phyloP scores from a whole-genome alignment of 2,329 filamentous ascomycete genomes.

The Drechslerella coelobrocha region DNA sequence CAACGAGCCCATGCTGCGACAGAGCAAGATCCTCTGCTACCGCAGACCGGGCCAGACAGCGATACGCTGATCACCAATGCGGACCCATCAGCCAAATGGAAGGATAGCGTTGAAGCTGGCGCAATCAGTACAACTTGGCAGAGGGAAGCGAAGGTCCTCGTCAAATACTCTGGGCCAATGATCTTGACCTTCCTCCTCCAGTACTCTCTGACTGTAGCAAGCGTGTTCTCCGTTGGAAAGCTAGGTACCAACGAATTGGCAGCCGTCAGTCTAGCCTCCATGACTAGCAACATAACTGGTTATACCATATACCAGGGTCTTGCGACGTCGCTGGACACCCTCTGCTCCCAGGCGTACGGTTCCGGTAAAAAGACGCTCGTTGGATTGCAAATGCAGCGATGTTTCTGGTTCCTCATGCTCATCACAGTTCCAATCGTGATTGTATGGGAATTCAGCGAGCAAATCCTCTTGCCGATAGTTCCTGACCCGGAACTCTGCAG shows the following conservation, averaged over 20 bases:
- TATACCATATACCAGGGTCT: conserved; percentile 78
- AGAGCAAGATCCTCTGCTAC: conserved; percentile 57
- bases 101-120: conserved; percentile 80
- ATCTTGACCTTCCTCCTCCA: conserved; percentile 78
- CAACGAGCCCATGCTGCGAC: conserved; percentile 63
- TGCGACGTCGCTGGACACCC: conserved; percentile 86
- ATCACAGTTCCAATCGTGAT: conserved; percentile 75
- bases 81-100: conserved; percentile 72
- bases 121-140: conserved; percentile 90
- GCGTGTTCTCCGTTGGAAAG: conserved; percentile 78
- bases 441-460: conserved; percentile 73
- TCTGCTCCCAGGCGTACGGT: conserved; percentile 92
- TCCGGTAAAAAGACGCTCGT: conserved; percentile 89
- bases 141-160: conserved; percentile 82
- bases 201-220: conserved; percentile 82
- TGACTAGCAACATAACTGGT: conserved; percentile 81
- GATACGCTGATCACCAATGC: conserved; percentile 56
- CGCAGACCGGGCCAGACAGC: conserved; percentile 25
- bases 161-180: conserved; percentile 73
- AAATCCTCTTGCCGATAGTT: conserved; percentile 71
- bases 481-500: conserved; percentile 74
- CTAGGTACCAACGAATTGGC: conserved; percentile 74
- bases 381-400: conserved; percentile 79
- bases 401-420: conserved; percentile 77
- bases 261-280: conserved; percentile 72